phyloP scores from a whole-genome alignment of 1,284 basidiomycete species.

The Ganoderma boninense region DNA sequence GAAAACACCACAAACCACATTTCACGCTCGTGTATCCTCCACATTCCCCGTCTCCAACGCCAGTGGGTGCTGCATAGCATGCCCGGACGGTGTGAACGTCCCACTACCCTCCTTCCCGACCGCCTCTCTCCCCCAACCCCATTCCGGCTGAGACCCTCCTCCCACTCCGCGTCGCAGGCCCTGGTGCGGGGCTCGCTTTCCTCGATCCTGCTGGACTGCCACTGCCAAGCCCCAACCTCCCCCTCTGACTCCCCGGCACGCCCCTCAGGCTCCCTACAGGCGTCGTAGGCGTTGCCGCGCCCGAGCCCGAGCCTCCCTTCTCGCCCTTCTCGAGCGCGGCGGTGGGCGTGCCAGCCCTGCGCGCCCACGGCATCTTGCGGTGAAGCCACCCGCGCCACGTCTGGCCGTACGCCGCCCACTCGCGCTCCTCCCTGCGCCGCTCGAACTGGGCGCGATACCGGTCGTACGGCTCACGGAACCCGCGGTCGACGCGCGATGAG shows the following conservation, averaged over 20 bases:
- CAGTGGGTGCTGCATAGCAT: conserved; percentile 15
- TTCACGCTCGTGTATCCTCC: conserved; percentile 11
- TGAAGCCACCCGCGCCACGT: conserved; percentile 54
- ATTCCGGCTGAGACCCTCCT: conserved; percentile 21
- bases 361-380: conserved; percentile 50
- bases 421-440: conserved; percentile 75
- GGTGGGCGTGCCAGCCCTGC: conserved; percentile 25
- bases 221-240: conserved; percentile 35
- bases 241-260: conserved; percentile 35
- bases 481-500: conserved; percentile 84
- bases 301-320: conserved; percentile 17
- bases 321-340: conserved; percentile 16
- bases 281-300: conserved; percentile 30
- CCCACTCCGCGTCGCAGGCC: conserved; percentile 12
- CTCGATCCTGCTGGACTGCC: conserved; percentile 51
- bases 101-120: conserved; percentile 7
- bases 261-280: conserved; percentile 35
- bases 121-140: neutral
- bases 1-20: conserved; percentile 1
- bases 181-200: conserved; percentile 51
- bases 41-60: conserved; percentile 11
- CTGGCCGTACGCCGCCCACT: conserved; percentile 50
- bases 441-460: conserved; percentile 94
- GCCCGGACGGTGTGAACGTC: conserved; percentile 2
- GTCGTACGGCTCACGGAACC: conserved; percentile 93